Conservation (phyloP, 352 stramenopile genomes). For the Phytophthora agathidicida region DNA sequence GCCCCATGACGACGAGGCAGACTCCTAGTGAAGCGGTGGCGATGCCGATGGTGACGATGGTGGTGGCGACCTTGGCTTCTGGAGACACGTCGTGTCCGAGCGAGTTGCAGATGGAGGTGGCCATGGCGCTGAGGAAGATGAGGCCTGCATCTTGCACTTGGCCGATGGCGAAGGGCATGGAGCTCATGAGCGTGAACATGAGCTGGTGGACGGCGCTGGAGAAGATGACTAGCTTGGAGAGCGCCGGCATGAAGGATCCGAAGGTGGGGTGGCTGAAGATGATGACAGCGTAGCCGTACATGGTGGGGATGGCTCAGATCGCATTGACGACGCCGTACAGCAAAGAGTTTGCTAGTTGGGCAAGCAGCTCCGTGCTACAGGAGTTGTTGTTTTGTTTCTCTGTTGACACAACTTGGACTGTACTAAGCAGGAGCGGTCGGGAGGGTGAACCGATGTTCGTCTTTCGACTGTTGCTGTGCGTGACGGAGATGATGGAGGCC, state of each 20-base stretch:
- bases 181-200: constrained; percentile 86
- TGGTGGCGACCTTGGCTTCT: constrained; percentile 90
- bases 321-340: constrained; percentile 91
- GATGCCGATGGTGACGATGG: constrained; percentile 92
- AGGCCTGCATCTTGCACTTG: constrained; percentile 98
- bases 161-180: constrained; percentile 96
- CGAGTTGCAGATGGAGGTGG: constrained; percentile 83
- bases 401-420: no score
- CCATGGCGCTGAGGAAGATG: constrained; percentile 97
- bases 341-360: constrained; percentile 54
- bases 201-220: constrained; percentile 95
- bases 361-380: constrained; percentile 1
- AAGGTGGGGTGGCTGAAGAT: constrained; percentile 94
- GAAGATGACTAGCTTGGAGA: constrained; percentile 95
- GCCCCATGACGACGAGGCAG: constrained; percentile 93
- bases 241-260: constrained; percentile 81
- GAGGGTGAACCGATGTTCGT: no score
- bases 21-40: constrained; percentile 91
- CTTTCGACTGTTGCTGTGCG: no score
- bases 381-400: not conserved
- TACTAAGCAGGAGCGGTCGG: no score
- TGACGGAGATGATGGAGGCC: no score
- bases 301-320: constrained; percentile 91
- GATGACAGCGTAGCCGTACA: constrained; percentile 95
- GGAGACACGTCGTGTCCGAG: constrained; percentile 59